A percentile compares a stretch with the other conserved stretches of the same genome.
Conservation (phyloP, 495 filamentous ascomycete species). For the Immersiella caudata region DNA sequence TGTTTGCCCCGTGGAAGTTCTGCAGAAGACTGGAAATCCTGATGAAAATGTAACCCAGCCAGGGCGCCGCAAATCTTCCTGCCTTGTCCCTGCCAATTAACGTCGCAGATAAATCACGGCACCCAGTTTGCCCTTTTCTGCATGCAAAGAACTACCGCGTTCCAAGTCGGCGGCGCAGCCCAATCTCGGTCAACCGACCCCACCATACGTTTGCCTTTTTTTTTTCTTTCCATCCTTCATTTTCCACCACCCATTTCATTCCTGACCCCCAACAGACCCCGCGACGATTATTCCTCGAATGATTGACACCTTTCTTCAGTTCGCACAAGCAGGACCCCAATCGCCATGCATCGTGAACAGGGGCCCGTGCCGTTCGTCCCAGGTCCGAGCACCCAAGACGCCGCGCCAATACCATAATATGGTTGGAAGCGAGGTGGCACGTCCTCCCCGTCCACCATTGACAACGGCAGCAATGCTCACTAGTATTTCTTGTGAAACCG, state of each 20-base stretch:
- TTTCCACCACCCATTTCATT: background rate
- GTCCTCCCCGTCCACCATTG: background rate
- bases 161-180: constrained; percentile 3
- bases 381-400: background rate
- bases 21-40: too few species aligned
- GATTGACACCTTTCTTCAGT: background rate
- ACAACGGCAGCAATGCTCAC: background rate
- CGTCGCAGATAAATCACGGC: background rate
- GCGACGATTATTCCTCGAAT: background rate
- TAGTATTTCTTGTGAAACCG: background rate
- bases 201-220: background rate
- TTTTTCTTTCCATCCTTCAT: background rate
- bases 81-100: background rate
- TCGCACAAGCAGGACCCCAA: background rate
- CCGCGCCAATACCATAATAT: background rate
- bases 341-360: too few species aligned
- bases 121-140: background rate
- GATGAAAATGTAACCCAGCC: background rate
- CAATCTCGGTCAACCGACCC: constrained; percentile 6
- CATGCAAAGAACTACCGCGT: constrained; percentile 7
- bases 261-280: background rate
- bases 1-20: too few species aligned
- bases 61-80: background rate
- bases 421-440: background rate
- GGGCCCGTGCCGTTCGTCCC: too few species aligned